Evolutionary conservation across 768 basidiomycete species (phyloP).

Genomic region (Russula lepida): DNA sequence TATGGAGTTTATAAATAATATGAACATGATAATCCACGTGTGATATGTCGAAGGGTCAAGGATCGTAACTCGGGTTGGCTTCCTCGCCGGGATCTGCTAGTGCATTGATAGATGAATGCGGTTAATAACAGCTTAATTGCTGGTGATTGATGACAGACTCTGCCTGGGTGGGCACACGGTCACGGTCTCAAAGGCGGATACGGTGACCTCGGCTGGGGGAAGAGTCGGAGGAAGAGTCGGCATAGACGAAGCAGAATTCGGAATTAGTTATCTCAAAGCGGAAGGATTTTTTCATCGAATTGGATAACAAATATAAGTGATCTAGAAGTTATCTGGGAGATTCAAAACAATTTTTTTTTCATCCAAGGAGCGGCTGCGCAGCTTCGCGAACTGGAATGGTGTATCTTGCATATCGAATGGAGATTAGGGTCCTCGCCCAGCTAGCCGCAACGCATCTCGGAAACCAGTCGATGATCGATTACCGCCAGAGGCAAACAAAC

Average conservation of each 20-base stretch:
- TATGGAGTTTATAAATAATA: constrained; percentile 21
- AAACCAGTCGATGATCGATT: constrained; percentile 57
- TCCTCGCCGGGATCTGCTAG: not conserved
- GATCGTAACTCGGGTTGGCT: not conserved
- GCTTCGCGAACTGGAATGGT: constrained; percentile 37
- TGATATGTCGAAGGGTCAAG: not conserved
- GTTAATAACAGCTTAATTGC: constrained; percentile 12
- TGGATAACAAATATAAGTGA: constrained; percentile 48
- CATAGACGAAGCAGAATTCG: constrained; percentile 23
- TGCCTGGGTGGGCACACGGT: constrained; percentile 38
- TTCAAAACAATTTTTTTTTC: no score
- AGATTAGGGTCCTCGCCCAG: constrained; percentile 63
- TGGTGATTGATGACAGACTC: constrained; percentile 23
- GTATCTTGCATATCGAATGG: constrained; percentile 48
- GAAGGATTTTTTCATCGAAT: constrained; percentile 29
- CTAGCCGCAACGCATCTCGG: constrained; percentile 57
- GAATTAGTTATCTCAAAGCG: not conserved
- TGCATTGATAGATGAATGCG: constrained; percentile 45
- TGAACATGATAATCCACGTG: constrained; percentile 12
- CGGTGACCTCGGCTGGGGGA: constrained; percentile 54
- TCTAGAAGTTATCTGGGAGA: no score
- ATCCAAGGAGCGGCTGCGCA: constrained; percentile 36
- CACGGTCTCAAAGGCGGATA: constrained; percentile 47
- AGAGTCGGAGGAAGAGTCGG: constrained; percentile 46
- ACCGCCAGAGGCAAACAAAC: constrained; percentile 53